A percentile compares a stretch with the other conserved stretches of the same genome.
These are phyloP conservation scores for Penicillium crystallinum DNA, from an alignment of 495 filamentous ascomycete genomes.

Conservation along the genomic window DNA sequence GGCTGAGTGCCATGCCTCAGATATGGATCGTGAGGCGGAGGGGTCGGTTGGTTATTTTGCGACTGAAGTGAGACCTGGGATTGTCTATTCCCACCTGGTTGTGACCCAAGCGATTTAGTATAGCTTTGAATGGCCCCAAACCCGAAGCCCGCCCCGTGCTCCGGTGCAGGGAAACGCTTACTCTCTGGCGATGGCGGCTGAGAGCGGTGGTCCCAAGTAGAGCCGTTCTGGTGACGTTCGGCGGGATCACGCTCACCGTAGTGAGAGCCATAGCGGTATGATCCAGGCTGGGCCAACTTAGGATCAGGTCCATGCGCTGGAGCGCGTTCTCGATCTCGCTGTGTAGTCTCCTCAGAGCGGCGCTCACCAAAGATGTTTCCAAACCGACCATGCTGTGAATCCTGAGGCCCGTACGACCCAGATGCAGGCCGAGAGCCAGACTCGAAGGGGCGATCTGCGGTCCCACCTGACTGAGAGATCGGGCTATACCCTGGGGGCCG, in stretches of 20 bases:
- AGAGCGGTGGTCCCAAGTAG: constrained; percentile 38
- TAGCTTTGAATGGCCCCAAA: constrained; percentile 47
- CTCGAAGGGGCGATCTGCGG: constrained; percentile 27
- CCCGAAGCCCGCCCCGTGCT: constrained; percentile 32
- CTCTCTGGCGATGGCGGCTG: constrained; percentile 39
- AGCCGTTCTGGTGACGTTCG: constrained; percentile 24
- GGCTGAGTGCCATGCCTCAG: constrained; percentile 28
- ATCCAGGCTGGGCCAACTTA: constrained; percentile 18
- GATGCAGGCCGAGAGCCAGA: constrained; percentile 14
- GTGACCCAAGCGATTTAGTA: constrained; percentile 43
- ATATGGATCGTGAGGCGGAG: constrained; percentile 35
- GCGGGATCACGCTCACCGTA: constrained; percentile 33
- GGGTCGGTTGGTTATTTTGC: constrained; percentile 30
- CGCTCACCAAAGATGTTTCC: constrained; percentile 39
- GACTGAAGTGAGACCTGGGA: constrained; percentile 31
- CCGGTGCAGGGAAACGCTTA: constrained; percentile 34
- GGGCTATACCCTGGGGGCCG: constrained; percentile 38
- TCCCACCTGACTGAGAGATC: constrained; percentile 25
- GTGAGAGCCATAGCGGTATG: constrained; percentile 27
- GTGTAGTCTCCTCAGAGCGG: constrained; percentile 38
- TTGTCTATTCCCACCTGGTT: constrained; percentile 33
- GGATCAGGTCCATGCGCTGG: constrained; percentile 28
- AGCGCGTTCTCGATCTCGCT: constrained; percentile 34
- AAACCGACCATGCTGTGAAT: constrained; percentile 28
- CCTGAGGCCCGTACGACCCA: constrained; percentile 27